phyloP scores from a whole-genome alignment of 148 eudicot genomes.

The Cornus florida region DNA sequence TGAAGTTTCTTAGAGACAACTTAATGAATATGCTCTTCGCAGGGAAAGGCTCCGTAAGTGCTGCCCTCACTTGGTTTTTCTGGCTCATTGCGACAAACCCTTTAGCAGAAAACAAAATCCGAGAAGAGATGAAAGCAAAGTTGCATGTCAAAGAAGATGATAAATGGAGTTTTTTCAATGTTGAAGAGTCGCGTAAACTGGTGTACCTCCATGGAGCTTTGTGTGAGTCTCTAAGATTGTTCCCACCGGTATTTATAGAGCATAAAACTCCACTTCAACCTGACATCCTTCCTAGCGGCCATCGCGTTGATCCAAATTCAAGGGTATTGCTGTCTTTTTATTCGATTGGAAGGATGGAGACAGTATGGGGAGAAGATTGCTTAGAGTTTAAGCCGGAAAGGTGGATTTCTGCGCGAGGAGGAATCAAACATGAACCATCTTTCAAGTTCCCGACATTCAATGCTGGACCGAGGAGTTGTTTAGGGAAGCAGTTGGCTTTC shows the following conservation, averaged over 20 bases:
- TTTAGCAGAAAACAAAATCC: slow-evolving; percentile 1
- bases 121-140: background rate
- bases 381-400: slow-evolving; percentile 33
- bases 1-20: slow-evolving; percentile 6
- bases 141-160: background rate
- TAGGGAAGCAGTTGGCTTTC: slow-evolving; percentile 36
- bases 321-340: too few species aligned
- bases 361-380: too few species aligned
- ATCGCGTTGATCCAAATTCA: too few species aligned
- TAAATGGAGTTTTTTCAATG: background rate
- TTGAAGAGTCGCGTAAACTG: slow-evolving; percentile 10
- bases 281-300: too few species aligned
- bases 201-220: slow-evolving; percentile 15
- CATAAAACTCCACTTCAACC: too few species aligned
- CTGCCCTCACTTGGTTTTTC: slow-evolving; percentile 15
- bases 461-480: slow-evolving; percentile 38
- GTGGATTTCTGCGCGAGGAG: slow-evolving; percentile 31
- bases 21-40: slow-evolving; percentile 4
- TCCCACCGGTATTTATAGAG: too few species aligned
- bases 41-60: background rate
- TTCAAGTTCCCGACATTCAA: slow-evolving; percentile 32
- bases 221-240: slow-evolving; percentile 12
- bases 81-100: slow-evolving; percentile 12
- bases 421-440: slow-evolving; percentile 31
- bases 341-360: too few species aligned